Conservation (phyloP, 305 asterid genomes). For the Stenogyne calaminthoides region DNA sequence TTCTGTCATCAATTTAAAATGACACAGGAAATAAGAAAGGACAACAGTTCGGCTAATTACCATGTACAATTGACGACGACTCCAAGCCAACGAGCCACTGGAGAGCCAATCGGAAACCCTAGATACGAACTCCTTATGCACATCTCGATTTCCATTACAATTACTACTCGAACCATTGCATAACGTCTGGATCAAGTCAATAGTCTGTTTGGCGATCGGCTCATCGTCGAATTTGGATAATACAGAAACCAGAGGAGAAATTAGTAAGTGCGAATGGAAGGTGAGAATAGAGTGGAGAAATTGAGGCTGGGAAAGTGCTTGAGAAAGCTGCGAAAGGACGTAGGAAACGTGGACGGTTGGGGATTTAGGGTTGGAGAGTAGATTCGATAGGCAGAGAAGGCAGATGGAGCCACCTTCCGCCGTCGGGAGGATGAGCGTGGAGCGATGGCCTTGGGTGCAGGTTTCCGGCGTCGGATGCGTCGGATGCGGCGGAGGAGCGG, state of each 20-base stretch:
- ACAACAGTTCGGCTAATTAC: slow-evolving; percentile 39
- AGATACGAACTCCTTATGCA: slow-evolving; percentile 65
- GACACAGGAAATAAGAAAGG: background rate
- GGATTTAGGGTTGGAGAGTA: slow-evolving; percentile 72
- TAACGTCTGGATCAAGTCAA: slow-evolving; percentile 60
- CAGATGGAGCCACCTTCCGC: slow-evolving; percentile 85
- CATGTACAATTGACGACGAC: slow-evolving; percentile 72
- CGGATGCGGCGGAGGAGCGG: slow-evolving; percentile 36
- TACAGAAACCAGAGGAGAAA: slow-evolving; percentile 71
- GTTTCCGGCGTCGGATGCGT: slow-evolving; percentile 37
- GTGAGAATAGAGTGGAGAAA: slow-evolving; percentile 61
- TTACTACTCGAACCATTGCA: slow-evolving; percentile 41
- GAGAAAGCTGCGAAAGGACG: slow-evolving; percentile 91
- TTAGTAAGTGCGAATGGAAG: slow-evolving; percentile 81
- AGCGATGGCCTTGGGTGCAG: slow-evolving; percentile 75
- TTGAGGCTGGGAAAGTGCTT: slow-evolving; percentile 67
- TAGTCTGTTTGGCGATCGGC: slow-evolving; percentile 65
- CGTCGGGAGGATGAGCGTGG: slow-evolving; percentile 62
- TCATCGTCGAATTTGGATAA: slow-evolving; percentile 70
- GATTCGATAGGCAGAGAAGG: slow-evolving; percentile 81
- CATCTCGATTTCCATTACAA: slow-evolving; percentile 40
- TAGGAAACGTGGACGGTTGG: slow-evolving; percentile 86
- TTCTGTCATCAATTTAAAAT: background rate
- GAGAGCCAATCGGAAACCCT: slow-evolving; percentile 72
- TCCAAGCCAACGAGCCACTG: slow-evolving; percentile 67